Conservation (phyloP, 495 filamentous ascomycete species). For the Hamigera avellanea region DNA sequence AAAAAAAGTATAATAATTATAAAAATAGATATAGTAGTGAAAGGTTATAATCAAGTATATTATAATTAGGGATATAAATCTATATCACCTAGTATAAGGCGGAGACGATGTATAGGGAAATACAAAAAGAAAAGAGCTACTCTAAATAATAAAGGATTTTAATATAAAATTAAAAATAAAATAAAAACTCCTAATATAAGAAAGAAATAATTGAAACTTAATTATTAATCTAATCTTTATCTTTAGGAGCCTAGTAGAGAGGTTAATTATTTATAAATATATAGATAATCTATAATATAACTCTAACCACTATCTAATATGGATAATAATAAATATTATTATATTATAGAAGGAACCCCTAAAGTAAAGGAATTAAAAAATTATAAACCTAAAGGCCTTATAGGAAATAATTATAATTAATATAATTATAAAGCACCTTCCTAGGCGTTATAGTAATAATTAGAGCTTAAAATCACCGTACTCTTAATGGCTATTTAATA, state of each 20-base stretch:
- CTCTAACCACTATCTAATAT: conserved; percentile 8
- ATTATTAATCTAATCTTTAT: conserved; percentile 8
- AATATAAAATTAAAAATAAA: conserved; percentile 2
- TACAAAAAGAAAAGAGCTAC: background rate
- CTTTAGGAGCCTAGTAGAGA: background rate
- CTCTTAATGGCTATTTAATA: background rate
- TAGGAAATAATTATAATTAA: background rate
- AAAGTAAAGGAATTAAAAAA: conserved; percentile 7
- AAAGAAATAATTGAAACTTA: background rate
- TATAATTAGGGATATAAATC: conserved; percentile 16
- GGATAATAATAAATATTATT: background rate
- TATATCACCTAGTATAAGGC: conserved; percentile 9
- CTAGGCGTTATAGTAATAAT: background rate
- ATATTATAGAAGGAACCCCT: background rate
- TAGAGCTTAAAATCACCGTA: background rate
- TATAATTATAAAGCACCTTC: background rate
- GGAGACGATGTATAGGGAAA: background rate
- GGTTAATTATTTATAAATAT: background rate
- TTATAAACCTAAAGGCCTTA: conserved; percentile 3
- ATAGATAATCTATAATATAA: background rate
- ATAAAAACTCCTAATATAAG: conserved; percentile 1
- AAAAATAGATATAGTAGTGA: background rate
- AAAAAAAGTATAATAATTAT: background rate
- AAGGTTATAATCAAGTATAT: conserved; percentile 2
- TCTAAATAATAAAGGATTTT: background rate